Evolutionary conservation across 108 stramenopile species (phyloP).

Genomic region (Skeletonema grethae): DNA sequence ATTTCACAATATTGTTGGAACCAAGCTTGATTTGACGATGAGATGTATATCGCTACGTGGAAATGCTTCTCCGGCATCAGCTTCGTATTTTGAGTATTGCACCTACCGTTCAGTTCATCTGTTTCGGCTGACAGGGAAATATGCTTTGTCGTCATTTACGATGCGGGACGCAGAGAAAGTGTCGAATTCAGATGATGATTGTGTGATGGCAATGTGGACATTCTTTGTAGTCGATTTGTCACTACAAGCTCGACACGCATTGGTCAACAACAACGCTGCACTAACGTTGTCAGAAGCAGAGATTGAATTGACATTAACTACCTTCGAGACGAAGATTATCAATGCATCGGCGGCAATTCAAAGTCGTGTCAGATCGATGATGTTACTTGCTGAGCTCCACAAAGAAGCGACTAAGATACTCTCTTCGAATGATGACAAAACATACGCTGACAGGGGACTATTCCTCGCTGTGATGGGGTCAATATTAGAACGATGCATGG

Average conservation of each 20-base stretch:
- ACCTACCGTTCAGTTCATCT: conserved; percentile 30
- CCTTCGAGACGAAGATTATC: background rate
- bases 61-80: conserved; percentile 1
- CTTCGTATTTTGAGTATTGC: conserved; percentile 46
- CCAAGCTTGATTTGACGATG: conserved; percentile 22
- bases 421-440: conserved; percentile 4
- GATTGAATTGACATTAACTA: background rate
- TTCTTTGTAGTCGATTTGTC: background rate
- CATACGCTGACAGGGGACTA: background rate
- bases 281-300: background rate
- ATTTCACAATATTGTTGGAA: conserved; percentile 32
- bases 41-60: background rate
- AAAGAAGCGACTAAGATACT: conserved; percentile 34
- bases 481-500: conserved; percentile 31
- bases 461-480: conserved; percentile 23
- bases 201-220: conserved; percentile 5
- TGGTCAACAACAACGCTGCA: background rate
- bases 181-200: background rate
- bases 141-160: background rate
- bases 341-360: conserved; percentile 22
- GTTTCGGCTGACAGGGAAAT: conserved; percentile 27
- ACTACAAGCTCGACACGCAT: background rate
- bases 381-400: conserved; percentile 28
- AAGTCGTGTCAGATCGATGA: conserved; percentile 33
- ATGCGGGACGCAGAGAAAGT: background rate